Percentiles rank a stretch among this genome's conserved stretches.
phyloP scores from a whole-genome alignment of 306 rosid genomes.

The Fagus crenata region DNA sequence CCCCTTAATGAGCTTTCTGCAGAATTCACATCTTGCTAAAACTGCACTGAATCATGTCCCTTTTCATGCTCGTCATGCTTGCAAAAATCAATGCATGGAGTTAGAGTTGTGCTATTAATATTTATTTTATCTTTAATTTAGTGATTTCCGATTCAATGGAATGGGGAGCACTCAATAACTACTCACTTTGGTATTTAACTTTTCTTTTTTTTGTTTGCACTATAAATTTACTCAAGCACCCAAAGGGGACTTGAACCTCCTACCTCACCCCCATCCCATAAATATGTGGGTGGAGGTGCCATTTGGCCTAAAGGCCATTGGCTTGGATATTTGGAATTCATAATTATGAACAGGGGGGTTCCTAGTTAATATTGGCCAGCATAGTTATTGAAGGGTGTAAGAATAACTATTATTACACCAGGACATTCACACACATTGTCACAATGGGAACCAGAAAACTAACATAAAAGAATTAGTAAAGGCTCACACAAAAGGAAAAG shows the following conservation, averaged over 20 bases:
- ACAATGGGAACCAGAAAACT: background rate
- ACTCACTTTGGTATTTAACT: background rate
- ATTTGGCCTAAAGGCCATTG: background rate
- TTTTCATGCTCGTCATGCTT: background rate
- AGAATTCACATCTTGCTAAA: background rate
- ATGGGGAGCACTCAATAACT: background rate
- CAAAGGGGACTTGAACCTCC: background rate
- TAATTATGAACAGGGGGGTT: background rate
- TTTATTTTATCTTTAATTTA: background rate
- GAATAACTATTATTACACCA: background rate
- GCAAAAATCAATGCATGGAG: background rate
- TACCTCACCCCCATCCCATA: background rate
- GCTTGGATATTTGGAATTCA: background rate
- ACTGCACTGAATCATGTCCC: background rate
- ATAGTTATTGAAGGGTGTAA: background rate
- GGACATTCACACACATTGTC: background rate
- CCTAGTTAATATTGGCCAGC: background rate
- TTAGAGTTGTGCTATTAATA: background rate
- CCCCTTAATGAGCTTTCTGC: background rate
- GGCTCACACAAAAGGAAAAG: too few species aligned
- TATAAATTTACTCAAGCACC: background rate
- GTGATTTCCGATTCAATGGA: background rate
- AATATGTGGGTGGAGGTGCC: background rate
- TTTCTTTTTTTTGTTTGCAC: too few species aligned
- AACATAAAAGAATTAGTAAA: background rate